Percentiles rank a stretch among this genome's conserved stretches.
These are phyloP conservation scores for Amauroascus verrucosus DNA, from an alignment of 2,329 filamentous ascomycete species.

Conservation along the genomic window DNA sequence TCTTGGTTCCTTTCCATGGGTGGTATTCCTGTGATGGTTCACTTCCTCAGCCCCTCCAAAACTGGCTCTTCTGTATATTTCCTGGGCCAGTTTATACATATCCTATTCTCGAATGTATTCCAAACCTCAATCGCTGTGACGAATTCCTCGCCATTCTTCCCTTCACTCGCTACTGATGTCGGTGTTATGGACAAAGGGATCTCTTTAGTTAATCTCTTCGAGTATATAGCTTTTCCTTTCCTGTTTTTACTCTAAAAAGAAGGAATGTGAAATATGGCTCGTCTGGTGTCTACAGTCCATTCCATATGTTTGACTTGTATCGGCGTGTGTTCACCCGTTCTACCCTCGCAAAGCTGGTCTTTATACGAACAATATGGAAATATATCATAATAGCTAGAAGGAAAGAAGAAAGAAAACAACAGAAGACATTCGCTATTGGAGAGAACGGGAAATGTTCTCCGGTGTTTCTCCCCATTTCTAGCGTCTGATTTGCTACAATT, in stretches of 20 bases:
- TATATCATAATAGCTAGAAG: too few species aligned
- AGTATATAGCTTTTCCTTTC: conserved; percentile 2
- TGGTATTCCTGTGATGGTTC: neutral
- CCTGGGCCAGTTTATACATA: neutral
- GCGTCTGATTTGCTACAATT: neutral
- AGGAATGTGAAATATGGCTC: neutral
- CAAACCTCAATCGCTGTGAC: neutral
- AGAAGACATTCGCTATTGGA: neutral
- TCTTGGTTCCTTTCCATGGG: neutral
- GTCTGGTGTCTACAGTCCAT: neutral
- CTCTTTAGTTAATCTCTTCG: neutral
- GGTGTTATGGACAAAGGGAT: neutral
- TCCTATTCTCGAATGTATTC: neutral
- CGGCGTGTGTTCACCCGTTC: too few species aligned
- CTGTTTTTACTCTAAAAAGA: neutral
- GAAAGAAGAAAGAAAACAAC: too few species aligned
- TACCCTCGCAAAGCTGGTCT: too few species aligned
- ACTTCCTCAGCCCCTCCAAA: neutral
- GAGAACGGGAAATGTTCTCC: too few species aligned
- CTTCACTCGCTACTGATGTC: neutral
- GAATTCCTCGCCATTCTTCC: neutral
- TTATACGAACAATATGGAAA: too few species aligned
- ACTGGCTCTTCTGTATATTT: neutral
- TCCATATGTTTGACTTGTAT: too few species aligned
- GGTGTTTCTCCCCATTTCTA: neutral